A percentile compares a stretch with the other conserved stretches of the same genome.
Conservation (phyloP, 2,329 filamentous ascomycete genomes). For the Thelonectria rubi region DNA sequence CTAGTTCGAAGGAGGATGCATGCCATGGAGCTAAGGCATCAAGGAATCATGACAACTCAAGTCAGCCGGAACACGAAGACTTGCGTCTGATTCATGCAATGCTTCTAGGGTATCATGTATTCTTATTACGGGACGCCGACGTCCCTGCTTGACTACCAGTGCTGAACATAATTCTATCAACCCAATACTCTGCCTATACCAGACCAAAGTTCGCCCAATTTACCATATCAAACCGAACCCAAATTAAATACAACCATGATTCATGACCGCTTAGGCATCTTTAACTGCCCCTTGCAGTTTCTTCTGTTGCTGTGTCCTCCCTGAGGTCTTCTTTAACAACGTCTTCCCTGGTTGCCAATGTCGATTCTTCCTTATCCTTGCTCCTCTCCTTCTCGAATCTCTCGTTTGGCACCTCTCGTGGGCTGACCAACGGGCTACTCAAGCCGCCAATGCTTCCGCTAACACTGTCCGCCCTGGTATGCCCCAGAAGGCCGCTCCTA, state of each 20-base stretch:
- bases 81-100: background rate
- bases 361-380: conserved; percentile 38
- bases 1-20: background rate
- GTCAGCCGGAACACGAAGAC: background rate
- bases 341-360: conserved; percentile 14
- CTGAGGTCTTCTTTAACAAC: background rate
- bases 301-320: conserved; percentile 3
- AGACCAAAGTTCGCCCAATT: conserved; percentile 12
- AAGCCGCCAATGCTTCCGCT: conserved; percentile 75
- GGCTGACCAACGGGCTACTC: conserved; percentile 70
- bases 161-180: conserved; percentile 37
- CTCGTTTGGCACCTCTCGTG: conserved; percentile 55
- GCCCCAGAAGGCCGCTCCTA: conserved; percentile 79
- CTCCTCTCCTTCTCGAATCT: conserved; percentile 45
- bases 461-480: conserved; percentile 83
- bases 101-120: conserved; percentile 45
- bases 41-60: too few relatives aligned
- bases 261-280: conserved; percentile 21
- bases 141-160: conserved; percentile 31
- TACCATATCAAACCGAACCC: conserved; percentile 24
- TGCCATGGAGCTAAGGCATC: background rate
- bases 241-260: conserved; percentile 34
- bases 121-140: conserved; percentile 37
- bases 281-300: conserved; percentile 25
- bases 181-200: conserved; percentile 27